Evolutionary conservation across 148 eudicot genomes (phyloP).

Genomic region (Polygonum aviculare): DNA sequence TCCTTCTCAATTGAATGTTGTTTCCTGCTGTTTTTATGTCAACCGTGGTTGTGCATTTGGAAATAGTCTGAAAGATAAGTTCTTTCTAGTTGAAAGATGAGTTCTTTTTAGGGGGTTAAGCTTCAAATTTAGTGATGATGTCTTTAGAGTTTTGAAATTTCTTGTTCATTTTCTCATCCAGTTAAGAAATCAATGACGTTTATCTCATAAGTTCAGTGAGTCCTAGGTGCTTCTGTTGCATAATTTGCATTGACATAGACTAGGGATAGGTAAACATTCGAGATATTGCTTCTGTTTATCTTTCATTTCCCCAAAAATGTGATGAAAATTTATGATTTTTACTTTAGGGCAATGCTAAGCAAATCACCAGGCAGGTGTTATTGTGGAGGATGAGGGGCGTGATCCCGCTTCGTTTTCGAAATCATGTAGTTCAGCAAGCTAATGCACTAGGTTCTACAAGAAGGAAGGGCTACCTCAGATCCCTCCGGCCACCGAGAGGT

Average conservation of each 20-base stretch:
- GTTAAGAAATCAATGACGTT: neutral
- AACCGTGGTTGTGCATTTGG: no score
- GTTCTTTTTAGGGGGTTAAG: no score
- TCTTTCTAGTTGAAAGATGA: no score
- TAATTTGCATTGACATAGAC: neutral
- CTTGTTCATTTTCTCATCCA: no score
- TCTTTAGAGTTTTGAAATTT: no score
- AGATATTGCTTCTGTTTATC: neutral
- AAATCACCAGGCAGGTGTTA: neutral
- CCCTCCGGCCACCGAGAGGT: neutral
- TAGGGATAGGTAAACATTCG: neutral
- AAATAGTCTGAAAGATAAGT: no score
- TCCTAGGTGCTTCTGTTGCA: neutral
- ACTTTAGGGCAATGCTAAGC: neutral
- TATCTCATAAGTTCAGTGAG: neutral
- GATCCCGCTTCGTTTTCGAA: neutral
- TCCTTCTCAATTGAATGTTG: no score
- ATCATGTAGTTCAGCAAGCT: neutral
- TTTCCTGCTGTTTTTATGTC: no score
- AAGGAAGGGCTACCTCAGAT: conserved; percentile 6
- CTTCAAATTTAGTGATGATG: no score
- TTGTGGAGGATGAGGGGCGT: neutral
- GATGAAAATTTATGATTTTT: neutral
- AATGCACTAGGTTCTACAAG: neutral
- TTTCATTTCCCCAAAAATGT: neutral